Percentiles rank a stretch among this genome's conserved stretches.
phyloP scores from a whole-genome alignment of 2,329 filamentous ascomycete genomes.

The Aspergillus oerlinghausenensis region DNA sequence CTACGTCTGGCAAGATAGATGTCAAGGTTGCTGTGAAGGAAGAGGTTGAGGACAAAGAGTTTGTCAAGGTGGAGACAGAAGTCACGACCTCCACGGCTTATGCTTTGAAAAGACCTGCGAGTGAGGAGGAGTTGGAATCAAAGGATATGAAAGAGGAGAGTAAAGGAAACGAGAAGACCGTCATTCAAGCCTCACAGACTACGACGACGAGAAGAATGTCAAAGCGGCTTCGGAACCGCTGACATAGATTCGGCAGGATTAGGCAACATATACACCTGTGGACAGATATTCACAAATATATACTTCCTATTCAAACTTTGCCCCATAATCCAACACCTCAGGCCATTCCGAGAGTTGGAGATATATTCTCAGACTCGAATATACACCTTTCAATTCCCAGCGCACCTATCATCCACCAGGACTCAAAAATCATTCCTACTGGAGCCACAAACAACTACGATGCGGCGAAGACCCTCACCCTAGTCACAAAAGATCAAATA shows the following conservation, averaged over 20 bases:
- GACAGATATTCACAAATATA: neutral
- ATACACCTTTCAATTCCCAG: neutral
- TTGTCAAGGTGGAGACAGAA: conserved; percentile 23
- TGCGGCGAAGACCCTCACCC: neutral
- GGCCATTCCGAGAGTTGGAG: neutral
- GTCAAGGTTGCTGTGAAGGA: conserved; percentile 25
- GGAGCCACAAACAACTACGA: neutral
- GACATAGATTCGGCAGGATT: neutral
- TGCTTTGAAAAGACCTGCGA: conserved; percentile 20
- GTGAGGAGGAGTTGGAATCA: conserved; percentile 18
- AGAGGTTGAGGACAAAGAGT: conserved; percentile 23
- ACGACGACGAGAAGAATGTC: conserved; percentile 26
- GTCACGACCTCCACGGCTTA: conserved; percentile 21
- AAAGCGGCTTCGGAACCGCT: conserved; percentile 25
- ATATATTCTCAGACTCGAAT: too few relatives aligned
- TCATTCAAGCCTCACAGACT: conserved; percentile 19
- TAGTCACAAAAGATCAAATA: neutral
- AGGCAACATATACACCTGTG: neutral
- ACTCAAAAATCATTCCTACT: neutral
- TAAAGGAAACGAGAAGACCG: conserved; percentile 11
- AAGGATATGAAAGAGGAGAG: conserved; percentile 18
- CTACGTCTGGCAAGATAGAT: conserved; percentile 33
- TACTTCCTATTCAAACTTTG: neutral
- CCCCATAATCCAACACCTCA: neutral
- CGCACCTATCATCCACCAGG: neutral